phyloP scores from a whole-genome alignment of 1,284 basidiomycete species.

The Phlebopus sp. region DNA sequence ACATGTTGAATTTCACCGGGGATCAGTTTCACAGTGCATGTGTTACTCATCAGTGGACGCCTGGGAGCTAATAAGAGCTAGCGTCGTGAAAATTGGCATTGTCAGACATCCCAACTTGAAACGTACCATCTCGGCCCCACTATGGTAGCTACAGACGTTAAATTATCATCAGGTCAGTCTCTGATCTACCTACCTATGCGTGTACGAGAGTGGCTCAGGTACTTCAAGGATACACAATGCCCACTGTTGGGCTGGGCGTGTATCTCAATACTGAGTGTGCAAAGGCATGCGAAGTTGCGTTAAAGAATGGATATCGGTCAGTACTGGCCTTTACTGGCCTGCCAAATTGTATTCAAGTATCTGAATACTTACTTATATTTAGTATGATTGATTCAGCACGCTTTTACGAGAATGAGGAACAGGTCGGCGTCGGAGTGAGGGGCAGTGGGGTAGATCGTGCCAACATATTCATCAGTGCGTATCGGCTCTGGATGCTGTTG shows the following conservation, averaged over 20 bases:
- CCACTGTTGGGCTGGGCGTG: constrained; percentile 51
- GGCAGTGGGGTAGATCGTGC: constrained; percentile 46
- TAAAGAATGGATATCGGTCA: constrained; percentile 46
- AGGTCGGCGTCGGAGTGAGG: constrained; percentile 63
- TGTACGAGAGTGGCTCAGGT: not conserved
- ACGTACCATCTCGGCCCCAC: no score
- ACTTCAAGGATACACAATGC: constrained; percentile 18
- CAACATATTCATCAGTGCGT: constrained; percentile 51
- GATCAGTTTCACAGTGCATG: no score
- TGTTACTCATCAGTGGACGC: not conserved
- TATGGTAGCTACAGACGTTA: constrained; percentile 7
- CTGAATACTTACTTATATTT: constrained; percentile 21
- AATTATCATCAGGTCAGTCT: constrained; percentile 6
- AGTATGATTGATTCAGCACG: constrained; percentile 39
- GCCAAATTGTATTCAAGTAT: not conserved
- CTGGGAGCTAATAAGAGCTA: not conserved
- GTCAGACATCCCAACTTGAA: not conserved
- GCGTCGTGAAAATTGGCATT: not conserved
- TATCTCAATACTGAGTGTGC: constrained; percentile 42
- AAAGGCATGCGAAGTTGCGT: constrained; percentile 39
- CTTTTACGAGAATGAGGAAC: constrained; percentile 37
- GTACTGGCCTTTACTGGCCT: no score
- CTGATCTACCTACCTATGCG: no score
- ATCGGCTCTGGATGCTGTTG: not conserved
- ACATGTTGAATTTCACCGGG: no score